Conservation (phyloP, 164 flowering plant species). For the Santalum album region DNA sequence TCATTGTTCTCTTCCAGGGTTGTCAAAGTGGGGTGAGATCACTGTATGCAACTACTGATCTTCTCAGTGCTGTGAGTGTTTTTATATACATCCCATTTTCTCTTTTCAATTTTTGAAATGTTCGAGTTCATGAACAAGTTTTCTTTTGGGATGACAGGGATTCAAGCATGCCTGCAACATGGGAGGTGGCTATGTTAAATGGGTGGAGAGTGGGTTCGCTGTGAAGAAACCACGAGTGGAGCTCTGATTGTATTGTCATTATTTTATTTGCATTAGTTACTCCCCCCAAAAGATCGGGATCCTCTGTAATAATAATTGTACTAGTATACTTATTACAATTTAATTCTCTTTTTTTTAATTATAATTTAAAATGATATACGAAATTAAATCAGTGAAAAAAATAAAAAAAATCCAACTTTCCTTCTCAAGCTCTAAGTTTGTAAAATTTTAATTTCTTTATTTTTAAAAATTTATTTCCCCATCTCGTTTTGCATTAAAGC, state of each 20-base stretch:
- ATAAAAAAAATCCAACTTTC: too few species aligned
- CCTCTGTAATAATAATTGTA: too few species aligned
- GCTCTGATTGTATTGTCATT: not conserved
- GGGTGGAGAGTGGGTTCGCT: conserved; percentile 50
- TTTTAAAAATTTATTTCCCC: too few species aligned
- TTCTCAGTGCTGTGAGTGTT: conserved; percentile 45
- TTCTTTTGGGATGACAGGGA: conserved; percentile 28
- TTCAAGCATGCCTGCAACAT: conserved; percentile 65
- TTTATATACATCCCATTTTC: not conserved
- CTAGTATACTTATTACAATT: too few species aligned
- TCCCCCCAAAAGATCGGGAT: too few species aligned
- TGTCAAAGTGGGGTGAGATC: conserved; percentile 80
- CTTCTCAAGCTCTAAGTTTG: too few species aligned
- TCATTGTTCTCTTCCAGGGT: conserved; percentile 38
- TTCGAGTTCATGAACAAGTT: not conserved
- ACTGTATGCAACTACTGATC: conserved; percentile 48
- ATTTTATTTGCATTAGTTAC: too few species aligned
- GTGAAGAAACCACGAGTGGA: conserved; percentile 24
- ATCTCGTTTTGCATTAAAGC: too few species aligned
- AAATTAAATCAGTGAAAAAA: too few species aligned
- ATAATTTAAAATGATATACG: too few species aligned
- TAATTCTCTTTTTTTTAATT: too few species aligned
- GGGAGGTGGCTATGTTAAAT: conserved; percentile 76
- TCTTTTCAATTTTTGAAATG: not conserved
- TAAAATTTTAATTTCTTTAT: too few species aligned